Conservation (phyloP, 768 basidiomycete genomes). For the Trametes cinnabarina region DNA sequence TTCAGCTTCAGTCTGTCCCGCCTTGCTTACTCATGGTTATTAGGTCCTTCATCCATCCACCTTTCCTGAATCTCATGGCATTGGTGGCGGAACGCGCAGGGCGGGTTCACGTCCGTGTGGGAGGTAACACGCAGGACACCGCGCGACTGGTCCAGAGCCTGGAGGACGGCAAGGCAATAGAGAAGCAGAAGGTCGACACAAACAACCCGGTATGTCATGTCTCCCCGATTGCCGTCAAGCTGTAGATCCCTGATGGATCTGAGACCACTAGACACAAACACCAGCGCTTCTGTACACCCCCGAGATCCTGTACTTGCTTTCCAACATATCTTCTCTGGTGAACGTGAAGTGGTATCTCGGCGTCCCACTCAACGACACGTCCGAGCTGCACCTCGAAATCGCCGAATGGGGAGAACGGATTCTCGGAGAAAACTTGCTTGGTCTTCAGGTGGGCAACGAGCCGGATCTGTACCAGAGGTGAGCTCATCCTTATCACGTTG, state of each 20-base stretch:
- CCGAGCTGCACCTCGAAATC: constrained; percentile 32
- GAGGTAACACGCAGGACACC: constrained; percentile 53
- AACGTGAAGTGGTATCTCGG: constrained; percentile 50
- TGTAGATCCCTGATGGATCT: no score
- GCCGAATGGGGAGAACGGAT: constrained; percentile 43
- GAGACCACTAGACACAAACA: constrained; percentile 57
- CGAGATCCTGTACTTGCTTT: constrained; percentile 50
- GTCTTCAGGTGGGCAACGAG: constrained; percentile 60
- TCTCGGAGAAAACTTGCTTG: constrained; percentile 43
- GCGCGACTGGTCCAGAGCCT: constrained; percentile 39
- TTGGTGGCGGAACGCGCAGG: constrained; percentile 44
- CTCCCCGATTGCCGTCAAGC: no score
- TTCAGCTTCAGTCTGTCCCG: no score
- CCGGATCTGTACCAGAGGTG: constrained; percentile 51
- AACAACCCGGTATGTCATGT: constrained; percentile 44
- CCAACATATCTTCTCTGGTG: constrained; percentile 43
- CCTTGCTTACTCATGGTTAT: no score
- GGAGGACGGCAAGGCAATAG: constrained; percentile 47
- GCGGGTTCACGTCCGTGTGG: constrained; percentile 36
- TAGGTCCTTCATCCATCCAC: constrained; percentile 52
- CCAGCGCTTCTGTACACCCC: constrained; percentile 48
- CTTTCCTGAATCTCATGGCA: constrained; percentile 50
- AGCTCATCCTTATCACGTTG: constrained; percentile 8
- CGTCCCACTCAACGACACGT: constrained; percentile 30
- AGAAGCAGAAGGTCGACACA: constrained; percentile 43